A percentile compares a stretch with the other conserved stretches of the same genome.
These are phyloP conservation scores for Plasmodium inui DNA, from an alignment of 169 alveolate genomes.

Conservation along the genomic window DNA sequence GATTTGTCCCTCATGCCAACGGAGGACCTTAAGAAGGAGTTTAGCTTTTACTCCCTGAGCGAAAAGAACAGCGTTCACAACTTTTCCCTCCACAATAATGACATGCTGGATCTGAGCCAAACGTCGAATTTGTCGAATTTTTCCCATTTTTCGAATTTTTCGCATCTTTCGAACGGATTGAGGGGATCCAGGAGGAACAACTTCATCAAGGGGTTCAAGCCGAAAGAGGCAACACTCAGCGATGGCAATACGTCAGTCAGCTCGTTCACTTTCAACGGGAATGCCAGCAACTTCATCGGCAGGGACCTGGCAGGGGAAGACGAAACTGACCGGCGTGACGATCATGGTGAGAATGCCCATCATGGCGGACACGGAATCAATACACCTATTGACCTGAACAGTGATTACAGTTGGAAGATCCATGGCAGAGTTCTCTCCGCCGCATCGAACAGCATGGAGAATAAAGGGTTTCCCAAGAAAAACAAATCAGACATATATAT, in stretches of 20 bases:
- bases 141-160: not conserved
- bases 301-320: not conserved
- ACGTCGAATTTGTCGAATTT: not conserved
- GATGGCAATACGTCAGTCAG: conserved; percentile 4
- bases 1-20: conserved; percentile 20
- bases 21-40: conserved; percentile 32
- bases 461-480: not conserved
- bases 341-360: not conserved
- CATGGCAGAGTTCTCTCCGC: not conserved
- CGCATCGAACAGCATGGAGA: not conserved
- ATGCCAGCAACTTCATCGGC: not conserved
- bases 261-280: conserved; percentile 21
- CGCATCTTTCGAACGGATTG: not conserved
- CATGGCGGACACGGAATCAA: not conserved
- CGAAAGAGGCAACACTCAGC: conserved; percentile 5
- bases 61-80: conserved; percentile 28
- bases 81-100: not conserved
- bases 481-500: not conserved
- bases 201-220: conserved; percentile 1
- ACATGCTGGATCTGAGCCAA: not conserved
- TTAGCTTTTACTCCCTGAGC: conserved; percentile 24
- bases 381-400: not conserved
- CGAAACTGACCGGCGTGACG: not conserved
- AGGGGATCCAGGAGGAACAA: not conserved
- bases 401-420: not conserved